Base-by-base conservation (phyloP, 495 filamentous ascomycete genomes). In the Talaromyces ruber region DNA sequence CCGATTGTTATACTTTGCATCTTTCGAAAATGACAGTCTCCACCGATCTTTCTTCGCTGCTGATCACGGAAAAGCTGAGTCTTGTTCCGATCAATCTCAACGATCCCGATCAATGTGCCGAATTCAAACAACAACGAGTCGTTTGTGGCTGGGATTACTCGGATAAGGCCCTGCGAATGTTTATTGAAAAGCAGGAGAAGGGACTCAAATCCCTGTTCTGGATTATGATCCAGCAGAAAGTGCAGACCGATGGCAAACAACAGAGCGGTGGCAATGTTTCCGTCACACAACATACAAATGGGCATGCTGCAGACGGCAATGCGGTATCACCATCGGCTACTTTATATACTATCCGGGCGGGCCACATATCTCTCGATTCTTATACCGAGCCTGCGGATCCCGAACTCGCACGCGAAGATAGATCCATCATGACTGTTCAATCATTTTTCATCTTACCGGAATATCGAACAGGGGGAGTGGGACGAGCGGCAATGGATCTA, bases 361-460 rank as follows among this genome's bases (percentile, higher is more conserved):
- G 71, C 5, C 71, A 74, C 24, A 71, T 74, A 18, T 72, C 70
- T 6, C 34, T 74, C 2, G 71, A 74, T 43, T 59, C 66, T 1
- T 47, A 62, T 8, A 66, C 66, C 32, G 29, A 55, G 11, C 65
- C 68, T 8, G 58, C 63, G 7, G 63, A 64, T 14, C 52, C 69
- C 3, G 61, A 68, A 24, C 25, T 69, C 6, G 67, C 70, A 6
- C 43, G 59, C 0, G 59, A 55, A 12, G 61, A 68, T 34, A 65
- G 58, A 9, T 62, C 62, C 2, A 50, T 69, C 21, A 70, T 71
- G 18, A 72, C 70, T 66, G 65, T 74, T 11, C 72, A 70, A 30
- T 62, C 65, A 9, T 72, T 74, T 26, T 74, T 68, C 21, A 61
- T 74, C 0, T 29, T 43, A 1, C 65, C 55, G 3, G 30, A 61